Evolutionary conservation across 176 grass and related monocot genomes (phyloP), one percentile per base, ranked within the genome.

Genomic region (Juncus effusus): DNA sequence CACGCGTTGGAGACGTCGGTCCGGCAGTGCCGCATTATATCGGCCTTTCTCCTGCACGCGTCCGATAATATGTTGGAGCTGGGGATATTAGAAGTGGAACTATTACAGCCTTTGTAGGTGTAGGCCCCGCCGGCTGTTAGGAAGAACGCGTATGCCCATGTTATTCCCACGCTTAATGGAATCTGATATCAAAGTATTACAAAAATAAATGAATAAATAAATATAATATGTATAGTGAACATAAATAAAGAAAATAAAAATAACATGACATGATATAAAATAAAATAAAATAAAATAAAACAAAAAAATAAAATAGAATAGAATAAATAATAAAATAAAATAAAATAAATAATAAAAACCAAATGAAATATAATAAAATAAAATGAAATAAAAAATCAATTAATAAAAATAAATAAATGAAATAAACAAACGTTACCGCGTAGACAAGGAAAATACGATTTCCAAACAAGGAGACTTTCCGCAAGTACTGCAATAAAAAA

Each of bases 91-190:
- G 85, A 80, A 47, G 19, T 28, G 19, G 19, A 28, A 28, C 19
- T 28, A 67, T 11, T 93, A 80, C 94, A 99, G 14, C 83, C 89
- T 67, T 99, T 93, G 70, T 86, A 93, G 68, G 84, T 99, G 61
- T 90, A 99, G 69, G 85, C 89, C 28, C 94, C 94, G 73, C 88
- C 94, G 37, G 89, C 80, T 66, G 94, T 99, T 67, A 99, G 66
- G 80, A 93, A 93, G 80, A 93, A 99, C 60, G 94, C 83, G 80
- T 93, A 99, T n/a, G 89, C 85, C 94, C 94, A 99, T 81, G 92
- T 77, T 78, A 99, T 82, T 67, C 78, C 80, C 63, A 99, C 81
- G 82, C 89, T 87, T 15, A 99, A 69, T 38, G 94, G 94, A 63
- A 99, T 89, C 94, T 99, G 83, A 67, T n/a, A 76, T 67, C 51